Conservation (phyloP, 2,329 filamentous ascomycete species). For the Hortaea sp. region DNA sequence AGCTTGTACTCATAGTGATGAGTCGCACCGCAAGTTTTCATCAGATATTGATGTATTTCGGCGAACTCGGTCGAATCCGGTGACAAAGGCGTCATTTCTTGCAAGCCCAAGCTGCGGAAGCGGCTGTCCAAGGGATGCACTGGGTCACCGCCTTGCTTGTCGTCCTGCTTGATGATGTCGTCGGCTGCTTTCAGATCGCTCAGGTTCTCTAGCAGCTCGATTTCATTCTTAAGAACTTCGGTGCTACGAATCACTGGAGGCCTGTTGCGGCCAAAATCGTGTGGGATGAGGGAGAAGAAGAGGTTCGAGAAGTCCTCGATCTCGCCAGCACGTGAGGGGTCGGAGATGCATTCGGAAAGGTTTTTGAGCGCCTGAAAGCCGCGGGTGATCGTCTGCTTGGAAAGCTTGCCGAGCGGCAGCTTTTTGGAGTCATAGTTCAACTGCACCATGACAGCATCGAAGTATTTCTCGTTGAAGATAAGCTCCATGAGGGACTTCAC, state of each 20-base stretch:
- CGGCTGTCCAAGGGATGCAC: conserved; percentile 51
- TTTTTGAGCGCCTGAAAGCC: conserved; percentile 73
- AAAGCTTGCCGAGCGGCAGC: conserved; percentile 73
- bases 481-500: conserved; percentile 64
- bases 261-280: conserved; percentile 63
- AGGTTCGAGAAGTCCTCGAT: conserved; percentile 60
- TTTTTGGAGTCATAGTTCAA: conserved; percentile 67
- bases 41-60: background rate
- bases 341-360: conserved; percentile 43
- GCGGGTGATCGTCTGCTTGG: conserved; percentile 62
- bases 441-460: conserved; percentile 54
- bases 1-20: conserved; percentile 26
- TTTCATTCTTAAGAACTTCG: conserved; percentile 58
- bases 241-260: conserved; percentile 57
- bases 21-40: background rate
- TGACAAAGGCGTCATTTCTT: conserved; percentile 66
- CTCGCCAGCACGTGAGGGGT: conserved; percentile 14
- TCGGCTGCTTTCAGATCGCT: conserved; percentile 77
- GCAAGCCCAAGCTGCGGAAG: conserved; percentile 59
- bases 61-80: conserved; percentile 29
- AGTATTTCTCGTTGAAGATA: conserved; percentile 72
- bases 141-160: conserved; percentile 26
- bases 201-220: conserved; percentile 69
- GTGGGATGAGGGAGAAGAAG: conserved; percentile 76
- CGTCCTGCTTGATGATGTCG: conserved; percentile 59